Evolutionary conservation across 305 asterid genomes (phyloP), one percentile per base, ranked within the genome.

Genomic region (Euphrasia arctica): DNA sequence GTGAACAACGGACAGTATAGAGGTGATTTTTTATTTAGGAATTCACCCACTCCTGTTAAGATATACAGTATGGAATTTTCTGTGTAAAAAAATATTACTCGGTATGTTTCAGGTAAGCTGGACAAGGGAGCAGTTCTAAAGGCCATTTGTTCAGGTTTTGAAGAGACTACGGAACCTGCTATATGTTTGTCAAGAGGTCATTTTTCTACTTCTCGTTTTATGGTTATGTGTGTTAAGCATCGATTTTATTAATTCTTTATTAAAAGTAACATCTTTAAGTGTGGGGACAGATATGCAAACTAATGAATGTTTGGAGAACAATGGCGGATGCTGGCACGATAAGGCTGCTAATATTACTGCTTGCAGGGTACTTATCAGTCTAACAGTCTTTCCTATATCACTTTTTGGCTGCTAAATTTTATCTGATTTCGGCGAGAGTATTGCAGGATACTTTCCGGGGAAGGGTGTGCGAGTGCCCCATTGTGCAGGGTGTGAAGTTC

Each of bases 281-380:
- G 31, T 14, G 63, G 14, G 49, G 55, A 13, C 81, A 93, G 99
- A 84, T 67, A 65, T 93, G 62, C 83, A 93, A 79, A 90, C 99
- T 74, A 86, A 90, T 27, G 97, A 93, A 77, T 93, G 97, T 78
- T 76, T 84, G 75, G 75, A 79, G 54, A 82, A 86, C 85, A 88
- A 88, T 65, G 99, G 99, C 28, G 99, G 99, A 54, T 93, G 97
- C 83, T 93, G 99, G 99, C 81, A 84, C 74, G 97, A 93, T 76
- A 83, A 77, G 72, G 65, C 73, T 74, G 66, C 94, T 50, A 93
- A 93, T 62, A 69, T 90, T 42, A 83, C 95, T 63, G 99, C 97
- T 34, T 90, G 99, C 97, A 81, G 83, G 95, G 97, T 93, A 79
- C 57, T n/a, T 61, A 47, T 36, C 10, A 15, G 11, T 59, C 34